Percentiles rank a stretch among this genome's conserved stretches.
Conservation (phyloP, 495 filamentous ascomycete genomes). For the Durotheca rogersii region DNA sequence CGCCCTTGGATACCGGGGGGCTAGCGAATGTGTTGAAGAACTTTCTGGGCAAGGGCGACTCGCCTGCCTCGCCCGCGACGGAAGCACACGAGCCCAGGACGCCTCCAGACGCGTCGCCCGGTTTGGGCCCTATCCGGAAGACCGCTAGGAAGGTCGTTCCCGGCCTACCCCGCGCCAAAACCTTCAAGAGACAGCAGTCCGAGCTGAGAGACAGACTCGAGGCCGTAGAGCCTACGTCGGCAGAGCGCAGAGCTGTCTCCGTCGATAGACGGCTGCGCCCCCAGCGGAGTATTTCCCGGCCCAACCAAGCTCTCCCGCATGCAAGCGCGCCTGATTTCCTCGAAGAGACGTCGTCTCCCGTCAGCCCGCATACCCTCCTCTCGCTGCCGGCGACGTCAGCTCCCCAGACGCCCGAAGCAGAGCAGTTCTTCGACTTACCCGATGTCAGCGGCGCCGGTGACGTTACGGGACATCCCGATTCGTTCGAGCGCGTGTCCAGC, state of each 20-base stretch:
- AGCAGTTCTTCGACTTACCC: conserved; percentile 30
- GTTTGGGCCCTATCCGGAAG: conserved; percentile 53
- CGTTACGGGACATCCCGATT: conserved; percentile 19
- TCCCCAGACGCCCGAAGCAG: conserved; percentile 39
- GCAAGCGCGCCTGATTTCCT: conserved; percentile 49
- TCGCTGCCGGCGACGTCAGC: conserved; percentile 21
- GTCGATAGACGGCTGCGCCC: conserved; percentile 61
- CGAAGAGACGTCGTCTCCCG: conserved; percentile 14
- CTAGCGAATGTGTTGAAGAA: conserved; percentile 36
- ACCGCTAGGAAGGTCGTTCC: conserved; percentile 74
- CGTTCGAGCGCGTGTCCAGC: conserved; percentile 9
- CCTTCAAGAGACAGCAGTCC: conserved; percentile 78
- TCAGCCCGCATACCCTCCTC: conserved; percentile 13
- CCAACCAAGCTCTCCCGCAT: conserved; percentile 38
- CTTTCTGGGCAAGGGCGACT: conserved; percentile 35
- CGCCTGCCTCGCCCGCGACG: conserved; percentile 11
- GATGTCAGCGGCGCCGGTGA: conserved; percentile 21
- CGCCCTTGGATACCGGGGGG: conserved; percentile 28
- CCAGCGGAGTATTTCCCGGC: conserved; percentile 35
- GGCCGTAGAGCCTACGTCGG: conserved; percentile 56
- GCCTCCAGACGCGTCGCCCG: conserved; percentile 30
- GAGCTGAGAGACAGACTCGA: conserved; percentile 73
- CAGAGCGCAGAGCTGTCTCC: conserved; percentile 73
- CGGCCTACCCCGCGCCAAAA: conserved; percentile 69
- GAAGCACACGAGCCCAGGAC: conserved; percentile 30